Percentiles rank a stretch among this genome's conserved stretches.
phyloP scores from a whole-genome alignment of 1,284 basidiomycete species.

The Pulchroboletus neoregius region DNA sequence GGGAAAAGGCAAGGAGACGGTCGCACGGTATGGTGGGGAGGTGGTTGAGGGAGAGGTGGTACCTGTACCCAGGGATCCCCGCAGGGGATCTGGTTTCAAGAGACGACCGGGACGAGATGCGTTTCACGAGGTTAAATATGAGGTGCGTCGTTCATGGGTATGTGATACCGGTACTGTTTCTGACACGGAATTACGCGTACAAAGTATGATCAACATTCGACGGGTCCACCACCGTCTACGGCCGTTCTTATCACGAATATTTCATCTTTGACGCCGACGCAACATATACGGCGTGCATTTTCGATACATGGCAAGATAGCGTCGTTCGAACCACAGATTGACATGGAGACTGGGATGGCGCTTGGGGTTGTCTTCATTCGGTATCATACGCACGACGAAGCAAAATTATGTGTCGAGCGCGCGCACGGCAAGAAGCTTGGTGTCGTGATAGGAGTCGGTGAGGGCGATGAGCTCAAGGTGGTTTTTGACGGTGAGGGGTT shows the following conservation, averaged over 20 bases:
- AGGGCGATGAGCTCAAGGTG: slow-evolving; percentile 50
- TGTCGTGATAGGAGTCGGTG: slow-evolving; percentile 32
- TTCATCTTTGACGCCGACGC: slow-evolving; percentile 66
- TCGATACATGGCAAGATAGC: slow-evolving; percentile 62
- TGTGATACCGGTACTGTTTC: slow-evolving; percentile 2
- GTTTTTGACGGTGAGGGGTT: slow-evolving; percentile 62
- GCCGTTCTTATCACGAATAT: slow-evolving; percentile 74
- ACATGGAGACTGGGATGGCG: slow-evolving; percentile 75
- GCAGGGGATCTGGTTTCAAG: slow-evolving; percentile 43
- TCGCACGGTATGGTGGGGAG: slow-evolving; percentile 56
- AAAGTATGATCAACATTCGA: slow-evolving; percentile 77
- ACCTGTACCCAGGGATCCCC: slow-evolving; percentile 51
- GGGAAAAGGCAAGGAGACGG: slow-evolving; percentile 56
- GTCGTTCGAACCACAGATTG: slow-evolving; percentile 77
- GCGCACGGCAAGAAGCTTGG: slow-evolving; percentile 53
- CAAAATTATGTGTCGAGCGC: slow-evolving; percentile 56
- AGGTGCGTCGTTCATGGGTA: slow-evolving; percentile 46
- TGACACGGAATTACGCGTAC: slow-evolving; percentile 15
- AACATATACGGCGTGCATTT: slow-evolving; percentile 69
- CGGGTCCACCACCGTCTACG: slow-evolving; percentile 71
- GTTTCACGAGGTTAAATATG: slow-evolving; percentile 53
- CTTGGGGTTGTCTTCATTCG: slow-evolving; percentile 82
- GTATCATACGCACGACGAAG: slow-evolving; percentile 59
- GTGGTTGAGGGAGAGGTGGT: slow-evolving; percentile 46
- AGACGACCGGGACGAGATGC: slow-evolving; percentile 41